Percentiles rank a stretch among this genome's conserved stretches.
phyloP scores from a whole-genome alignment of 306 rosid genomes.

The Lotus japonicus region DNA sequence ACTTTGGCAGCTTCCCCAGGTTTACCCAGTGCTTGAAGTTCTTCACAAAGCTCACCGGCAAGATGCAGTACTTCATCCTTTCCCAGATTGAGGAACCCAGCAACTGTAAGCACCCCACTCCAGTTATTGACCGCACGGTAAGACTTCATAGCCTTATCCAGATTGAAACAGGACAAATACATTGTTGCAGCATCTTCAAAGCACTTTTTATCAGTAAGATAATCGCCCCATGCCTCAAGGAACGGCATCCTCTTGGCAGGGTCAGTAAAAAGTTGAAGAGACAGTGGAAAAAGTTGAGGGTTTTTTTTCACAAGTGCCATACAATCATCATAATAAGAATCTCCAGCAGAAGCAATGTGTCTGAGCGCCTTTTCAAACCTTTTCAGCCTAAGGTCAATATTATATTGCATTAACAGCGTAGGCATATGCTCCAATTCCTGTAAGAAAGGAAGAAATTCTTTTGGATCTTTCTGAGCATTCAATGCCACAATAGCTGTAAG shows the following conservation, averaged over 20 bases:
- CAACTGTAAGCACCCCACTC: constrained; percentile 80
- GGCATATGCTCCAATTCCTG: constrained; percentile 82
- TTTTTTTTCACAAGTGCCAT: constrained; percentile 70
- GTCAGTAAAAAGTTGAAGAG: constrained; percentile 74
- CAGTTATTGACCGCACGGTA: constrained; percentile 76
- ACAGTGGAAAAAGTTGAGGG: constrained; percentile 80
- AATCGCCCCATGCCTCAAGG: constrained; percentile 96
- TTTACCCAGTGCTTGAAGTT: constrained; percentile 95
- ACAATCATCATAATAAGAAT: constrained; percentile 65
- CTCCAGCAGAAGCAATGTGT: constrained; percentile 88
- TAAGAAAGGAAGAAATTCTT: constrained; percentile 87
- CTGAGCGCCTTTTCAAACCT: constrained; percentile 89
- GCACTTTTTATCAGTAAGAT: constrained; percentile 62
- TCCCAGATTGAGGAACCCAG: constrained; percentile 71
- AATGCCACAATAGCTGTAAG: constrained; percentile 95
- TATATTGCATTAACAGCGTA: constrained; percentile 65
- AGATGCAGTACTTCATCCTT: constrained; percentile 56
- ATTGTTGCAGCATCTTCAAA: constrained; percentile 82
- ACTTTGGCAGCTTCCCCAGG: constrained; percentile 94
- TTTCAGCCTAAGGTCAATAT: constrained; percentile 76
- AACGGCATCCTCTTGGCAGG: constrained; percentile 58
- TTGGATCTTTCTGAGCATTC: constrained; percentile 96
- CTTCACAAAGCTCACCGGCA: constrained; percentile 90
- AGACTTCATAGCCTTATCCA: constrained; percentile 83
- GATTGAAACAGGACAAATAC: constrained; percentile 69